Percentiles rank a stretch among this genome's conserved stretches.
Evolutionary conservation across 768 basidiomycete species (phyloP).

Genomic region (Strobilomyces dryophilus): DNA sequence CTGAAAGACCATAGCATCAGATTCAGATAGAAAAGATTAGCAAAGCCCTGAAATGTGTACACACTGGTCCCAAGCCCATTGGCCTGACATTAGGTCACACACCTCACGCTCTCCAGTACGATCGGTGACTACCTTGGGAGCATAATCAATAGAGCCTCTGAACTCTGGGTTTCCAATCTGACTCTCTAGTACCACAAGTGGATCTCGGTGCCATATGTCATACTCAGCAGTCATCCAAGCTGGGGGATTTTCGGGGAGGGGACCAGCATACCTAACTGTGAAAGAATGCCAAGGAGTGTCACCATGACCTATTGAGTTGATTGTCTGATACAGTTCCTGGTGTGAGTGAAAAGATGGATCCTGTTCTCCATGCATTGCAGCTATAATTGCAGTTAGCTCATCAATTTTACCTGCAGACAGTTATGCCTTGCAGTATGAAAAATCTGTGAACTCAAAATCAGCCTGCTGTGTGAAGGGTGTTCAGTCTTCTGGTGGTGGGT

Average conservation of each 20-base stretch:
- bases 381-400: neutral
- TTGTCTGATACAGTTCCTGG: neutral
- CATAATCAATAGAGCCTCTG: neutral
- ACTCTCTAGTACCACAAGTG: neutral
- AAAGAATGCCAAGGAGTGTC: neutral
- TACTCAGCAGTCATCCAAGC: neutral
- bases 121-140: neutral
- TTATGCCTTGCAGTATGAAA: neutral
- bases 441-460: neutral
- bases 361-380: neutral
- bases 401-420: neutral
- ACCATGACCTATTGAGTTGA: neutral
- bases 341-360: neutral
- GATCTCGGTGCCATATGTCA: neutral
- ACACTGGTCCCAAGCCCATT: neutral
- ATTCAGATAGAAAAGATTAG: neutral
- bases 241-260: neutral
- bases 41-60: neutral
- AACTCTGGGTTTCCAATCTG: neutral
- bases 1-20: neutral
- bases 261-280: neutral
- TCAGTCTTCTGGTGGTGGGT: neutral
- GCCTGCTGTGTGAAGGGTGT: neutral
- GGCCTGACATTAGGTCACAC: neutral
- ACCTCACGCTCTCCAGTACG: neutral